phyloP scores from a whole-genome alignment of 2,329 filamentous ascomycete species.

The Botrytis byssoidea region DNA sequence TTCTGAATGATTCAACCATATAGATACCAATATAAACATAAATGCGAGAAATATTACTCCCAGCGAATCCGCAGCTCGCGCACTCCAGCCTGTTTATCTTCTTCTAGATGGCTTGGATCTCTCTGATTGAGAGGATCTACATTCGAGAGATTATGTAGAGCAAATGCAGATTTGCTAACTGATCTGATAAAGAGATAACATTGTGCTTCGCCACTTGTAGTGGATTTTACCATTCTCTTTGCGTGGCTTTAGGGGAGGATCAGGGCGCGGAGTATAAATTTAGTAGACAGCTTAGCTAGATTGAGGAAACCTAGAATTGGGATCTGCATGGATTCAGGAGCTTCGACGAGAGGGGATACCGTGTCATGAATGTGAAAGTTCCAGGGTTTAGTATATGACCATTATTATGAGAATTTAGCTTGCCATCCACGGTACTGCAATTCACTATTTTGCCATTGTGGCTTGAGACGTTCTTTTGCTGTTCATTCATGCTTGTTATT shows the following conservation, averaged over 20 bases:
- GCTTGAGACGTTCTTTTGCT: background rate
- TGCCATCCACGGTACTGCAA: background rate
- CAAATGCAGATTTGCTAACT: background rate
- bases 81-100: too few species aligned
- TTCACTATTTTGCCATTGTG: background rate
- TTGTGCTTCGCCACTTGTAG: too few species aligned
- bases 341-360: background rate
- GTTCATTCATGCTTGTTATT: background rate
- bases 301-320: background rate
- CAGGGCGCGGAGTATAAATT: background rate
- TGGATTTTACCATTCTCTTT: too few species aligned
- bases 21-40: background rate
- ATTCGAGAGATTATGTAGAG: too few species aligned
- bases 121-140: accelerated
- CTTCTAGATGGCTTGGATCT: background rate
- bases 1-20: background rate
- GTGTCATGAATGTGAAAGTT: background rate
- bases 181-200: background rate
- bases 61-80: too few species aligned
- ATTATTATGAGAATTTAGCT: background rate
- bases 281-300: background rate
- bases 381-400: accelerated
- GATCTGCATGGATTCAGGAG: background rate
- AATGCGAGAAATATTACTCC: too few species aligned
- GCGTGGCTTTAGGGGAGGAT: accelerated